phyloP scores from a whole-genome alignment of 75 land plant species.

The Pseudotsuga menziesii region DNA sequence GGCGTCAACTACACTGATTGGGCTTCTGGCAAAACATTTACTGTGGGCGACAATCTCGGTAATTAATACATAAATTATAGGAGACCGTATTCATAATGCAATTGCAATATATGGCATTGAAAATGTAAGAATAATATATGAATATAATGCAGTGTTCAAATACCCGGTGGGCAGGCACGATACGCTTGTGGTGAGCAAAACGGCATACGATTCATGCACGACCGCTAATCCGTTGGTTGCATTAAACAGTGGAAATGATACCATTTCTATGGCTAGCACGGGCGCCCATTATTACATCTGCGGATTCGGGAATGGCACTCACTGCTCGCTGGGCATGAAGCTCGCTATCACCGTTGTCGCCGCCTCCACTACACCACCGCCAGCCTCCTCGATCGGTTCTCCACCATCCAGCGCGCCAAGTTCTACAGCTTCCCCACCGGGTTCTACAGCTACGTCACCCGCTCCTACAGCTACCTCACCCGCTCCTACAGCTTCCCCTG shows the following conservation, averaged over 20 bases:
- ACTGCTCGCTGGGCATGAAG: conserved; percentile 28
- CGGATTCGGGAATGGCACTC: background rate
- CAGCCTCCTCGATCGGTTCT: background rate
- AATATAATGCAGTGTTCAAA: conserved; percentile 23
- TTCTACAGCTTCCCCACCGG: no score
- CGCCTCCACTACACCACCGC: background rate
- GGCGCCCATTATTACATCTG: conserved; percentile 19
- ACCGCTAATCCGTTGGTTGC: background rate
- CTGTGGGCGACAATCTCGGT: conserved; percentile 31
- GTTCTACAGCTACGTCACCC: no score
- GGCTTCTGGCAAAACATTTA: conserved; percentile 29
- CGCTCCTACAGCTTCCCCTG: no score
- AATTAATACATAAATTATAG: background rate
- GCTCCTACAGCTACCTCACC: no score
- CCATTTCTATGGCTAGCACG: background rate
- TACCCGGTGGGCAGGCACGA: conserved; percentile 13
- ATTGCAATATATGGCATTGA: no score
- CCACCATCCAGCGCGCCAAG: no score
- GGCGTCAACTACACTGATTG: conserved; percentile 30
- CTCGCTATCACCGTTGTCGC: conserved; percentile 9
- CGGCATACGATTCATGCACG: conserved; percentile 13
- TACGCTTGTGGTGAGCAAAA: conserved; percentile 16
- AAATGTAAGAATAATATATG: no score
- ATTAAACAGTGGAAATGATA: conserved; percentile 4
- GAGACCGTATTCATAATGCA: no score